A percentile compares a stretch with the other conserved stretches of the same genome.
phyloP scores from a whole-genome alignment of 2,329 filamentous ascomycete genomes.

The Shiraia bambusicola region DNA sequence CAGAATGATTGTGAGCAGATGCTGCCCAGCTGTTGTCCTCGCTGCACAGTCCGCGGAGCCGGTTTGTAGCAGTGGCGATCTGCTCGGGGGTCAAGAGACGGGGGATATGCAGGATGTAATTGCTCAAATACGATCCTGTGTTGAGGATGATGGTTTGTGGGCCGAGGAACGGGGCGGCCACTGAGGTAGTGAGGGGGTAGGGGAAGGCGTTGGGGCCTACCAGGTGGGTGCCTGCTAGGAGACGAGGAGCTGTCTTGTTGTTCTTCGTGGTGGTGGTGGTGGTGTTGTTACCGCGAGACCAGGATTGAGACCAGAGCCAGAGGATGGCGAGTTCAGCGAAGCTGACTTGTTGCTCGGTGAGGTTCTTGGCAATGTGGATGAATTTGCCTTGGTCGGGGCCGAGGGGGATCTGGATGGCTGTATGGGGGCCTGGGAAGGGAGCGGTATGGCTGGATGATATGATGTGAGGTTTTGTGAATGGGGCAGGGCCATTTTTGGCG shows the following conservation, averaged over 20 bases:
- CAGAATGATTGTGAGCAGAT: too few relatives aligned
- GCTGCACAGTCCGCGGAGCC: background rate
- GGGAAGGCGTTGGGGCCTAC: background rate
- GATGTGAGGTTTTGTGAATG: conserved; percentile 2
- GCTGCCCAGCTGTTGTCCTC: too few relatives aligned
- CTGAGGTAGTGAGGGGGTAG: background rate
- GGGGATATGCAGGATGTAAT: conserved; percentile 2
- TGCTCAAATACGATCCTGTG: background rate
- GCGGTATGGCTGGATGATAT: background rate
- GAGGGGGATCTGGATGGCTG: background rate
- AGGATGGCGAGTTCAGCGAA: conserved; percentile 1
- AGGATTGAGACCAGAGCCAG: conserved; percentile 1
- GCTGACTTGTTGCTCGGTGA: background rate
- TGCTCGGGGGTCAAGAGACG: conserved; percentile 2
- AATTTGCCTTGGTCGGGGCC: conserved; percentile 3
- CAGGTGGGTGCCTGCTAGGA: too few relatives aligned
- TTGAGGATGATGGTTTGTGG: conserved; percentile 3
- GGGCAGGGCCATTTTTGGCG: background rate
- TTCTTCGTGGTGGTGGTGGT: background rate
- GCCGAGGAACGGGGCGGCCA: background rate
- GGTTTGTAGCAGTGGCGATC: background rate
- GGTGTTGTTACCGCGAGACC: too few relatives aligned
- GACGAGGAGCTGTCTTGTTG: too few relatives aligned
- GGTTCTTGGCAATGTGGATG: background rate
- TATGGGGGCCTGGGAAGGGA: conserved; percentile 2